Conservation (phyloP, 2,329 filamentous ascomycete species). For the Diaporthe sp. region DNA sequence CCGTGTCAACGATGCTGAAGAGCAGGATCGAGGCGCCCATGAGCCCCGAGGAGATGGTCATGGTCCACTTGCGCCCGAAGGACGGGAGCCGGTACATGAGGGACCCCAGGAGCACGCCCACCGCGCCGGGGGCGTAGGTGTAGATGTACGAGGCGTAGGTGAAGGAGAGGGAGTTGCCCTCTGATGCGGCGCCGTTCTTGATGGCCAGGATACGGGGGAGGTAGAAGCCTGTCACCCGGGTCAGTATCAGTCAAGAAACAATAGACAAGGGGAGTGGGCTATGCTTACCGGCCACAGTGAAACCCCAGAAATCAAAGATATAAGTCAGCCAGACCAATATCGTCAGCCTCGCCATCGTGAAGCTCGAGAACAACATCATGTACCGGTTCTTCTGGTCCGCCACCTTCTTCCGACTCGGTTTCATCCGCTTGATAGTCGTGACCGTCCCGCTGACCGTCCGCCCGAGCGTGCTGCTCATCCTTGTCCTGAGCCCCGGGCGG, state of each 20-base stretch:
- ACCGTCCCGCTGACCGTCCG: conserved; percentile 35
- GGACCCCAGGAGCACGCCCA: conserved; percentile 64
- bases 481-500: conserved; percentile 14
- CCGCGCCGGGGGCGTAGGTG: conserved; percentile 65
- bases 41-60: conserved; percentile 57
- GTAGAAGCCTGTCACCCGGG: conserved; percentile 53
- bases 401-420: conserved; percentile 37
- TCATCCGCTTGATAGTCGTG: conserved; percentile 35
- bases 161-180: conserved; percentile 53
- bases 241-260: no score
- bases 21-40: conserved; percentile 60
- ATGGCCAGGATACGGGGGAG: conserved; percentile 63
- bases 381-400: conserved; percentile 45
- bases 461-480: conserved; percentile 27
- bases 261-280: no score
- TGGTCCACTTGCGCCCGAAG: conserved; percentile 55
- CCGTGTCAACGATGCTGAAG: conserved; percentile 58
- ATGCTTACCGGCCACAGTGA: conserved; percentile 54
- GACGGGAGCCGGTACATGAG: conserved; percentile 56
- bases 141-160: conserved; percentile 68
- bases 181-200: conserved; percentile 62
- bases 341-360: conserved; percentile 52
- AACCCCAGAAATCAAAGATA: conserved; percentile 56
- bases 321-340: conserved; percentile 55
- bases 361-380: conserved; percentile 51